Conservation (phyloP, 164 flowering plant genomes). For the Echeveria elegans region DNA sequence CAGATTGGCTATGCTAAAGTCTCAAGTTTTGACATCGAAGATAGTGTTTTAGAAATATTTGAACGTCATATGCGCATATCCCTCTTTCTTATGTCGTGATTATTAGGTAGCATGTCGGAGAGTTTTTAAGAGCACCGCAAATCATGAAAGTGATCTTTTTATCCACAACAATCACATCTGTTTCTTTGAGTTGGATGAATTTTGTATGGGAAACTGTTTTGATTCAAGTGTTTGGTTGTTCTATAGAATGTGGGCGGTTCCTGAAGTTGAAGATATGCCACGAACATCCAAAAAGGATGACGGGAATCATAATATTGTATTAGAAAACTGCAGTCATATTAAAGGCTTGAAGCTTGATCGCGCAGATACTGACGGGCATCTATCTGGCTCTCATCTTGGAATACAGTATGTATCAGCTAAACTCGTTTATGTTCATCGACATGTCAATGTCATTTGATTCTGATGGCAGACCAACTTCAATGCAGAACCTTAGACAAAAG, state of each 20-base stretch:
- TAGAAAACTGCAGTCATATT: constrained; percentile 49
- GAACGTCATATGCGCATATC: background rate
- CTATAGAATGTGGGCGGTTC: constrained; percentile 71
- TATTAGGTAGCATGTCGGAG: background rate
- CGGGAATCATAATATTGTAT: constrained; percentile 42
- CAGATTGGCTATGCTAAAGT: too few species aligned
- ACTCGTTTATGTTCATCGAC: background rate
- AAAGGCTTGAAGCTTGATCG: background rate
- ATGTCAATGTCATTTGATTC: background rate
- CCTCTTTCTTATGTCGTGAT: background rate
- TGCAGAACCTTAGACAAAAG: constrained; percentile 83
- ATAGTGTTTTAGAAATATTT: background rate
- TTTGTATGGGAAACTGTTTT: background rate
- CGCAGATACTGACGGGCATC: background rate
- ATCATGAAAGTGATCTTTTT: background rate
- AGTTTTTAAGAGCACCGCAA: background rate
- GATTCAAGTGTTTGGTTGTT: background rate
- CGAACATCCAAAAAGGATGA: constrained; percentile 31
- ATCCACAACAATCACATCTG: background rate
- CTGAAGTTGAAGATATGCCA: constrained; percentile 53
- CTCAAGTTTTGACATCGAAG: background rate
- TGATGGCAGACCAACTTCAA: background rate
- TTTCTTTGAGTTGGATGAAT: background rate
- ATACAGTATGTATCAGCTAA: background rate
- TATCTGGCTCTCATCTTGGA: background rate